Base-by-base conservation (phyloP, 2,329 filamentous ascomycete genomes). In the Drechslera avenae region DNA sequence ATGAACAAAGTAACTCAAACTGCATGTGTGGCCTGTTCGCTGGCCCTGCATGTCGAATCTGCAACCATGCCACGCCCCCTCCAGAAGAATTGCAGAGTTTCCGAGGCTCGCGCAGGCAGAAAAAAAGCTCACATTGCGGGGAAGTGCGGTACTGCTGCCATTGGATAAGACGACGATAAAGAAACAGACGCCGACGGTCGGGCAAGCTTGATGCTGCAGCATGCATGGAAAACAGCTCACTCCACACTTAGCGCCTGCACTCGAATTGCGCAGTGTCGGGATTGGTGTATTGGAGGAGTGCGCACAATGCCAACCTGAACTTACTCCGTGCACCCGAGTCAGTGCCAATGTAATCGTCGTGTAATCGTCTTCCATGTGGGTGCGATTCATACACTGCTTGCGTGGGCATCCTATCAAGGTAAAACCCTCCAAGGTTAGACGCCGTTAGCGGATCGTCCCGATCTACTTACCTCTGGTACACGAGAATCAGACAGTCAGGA, bases 221-320 rank as follows among this genome's bases (percentile, higher is more conserved):
- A 54, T 45, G 62, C 57, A 56, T 54, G 52, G 50, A 52, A 54
- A 58, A 63, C 66, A 69, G 62, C 66, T 54, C 68, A 71, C 62
- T 68, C 57, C 62, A 57, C 55, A 67, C 66, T 64, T 62, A 55
- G 63, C 63, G 43, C 30, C 26, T 28, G 26, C 26, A 28, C 26
- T 13, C 26, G 10, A 13, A 10, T 28, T 28, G 26, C 26, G 9
- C 26, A 28, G 7, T 9, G 9, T 28, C 26, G 26, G 26, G 26
- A 28, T 47, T 46, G 37, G 43, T 43, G 39, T 43, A 39, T 43
- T 9, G 26, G 26, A 28, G 9, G 26, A 28, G 26, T 28, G 26
- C 26, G 26, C 26, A 28, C 26, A 3, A 28, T 12, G 26, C 26
- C 26, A 28, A 13, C 26, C 12, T 28, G 26, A 12, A 28, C 26